phyloP scores from a whole-genome alignment of 371 early-diverging fungal genomes.

The Dichotomocladium elegans region DNA sequence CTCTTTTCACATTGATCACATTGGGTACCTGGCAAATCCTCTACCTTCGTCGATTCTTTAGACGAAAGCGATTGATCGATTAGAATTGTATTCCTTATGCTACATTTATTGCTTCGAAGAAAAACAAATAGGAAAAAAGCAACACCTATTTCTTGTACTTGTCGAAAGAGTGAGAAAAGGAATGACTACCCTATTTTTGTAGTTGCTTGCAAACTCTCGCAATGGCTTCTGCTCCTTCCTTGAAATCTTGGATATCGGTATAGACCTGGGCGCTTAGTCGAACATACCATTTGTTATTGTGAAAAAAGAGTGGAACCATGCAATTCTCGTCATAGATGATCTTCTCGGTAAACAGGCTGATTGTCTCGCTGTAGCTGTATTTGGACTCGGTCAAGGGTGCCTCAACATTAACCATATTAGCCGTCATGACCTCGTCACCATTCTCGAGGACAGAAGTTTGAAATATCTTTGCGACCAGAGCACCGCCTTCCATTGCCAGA shows the following conservation, averaged over 20 bases:
- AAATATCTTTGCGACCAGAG: conserved; percentile 49
- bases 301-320: conserved; percentile 39
- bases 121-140: too few relatives aligned
- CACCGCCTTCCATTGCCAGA: conserved; percentile 58
- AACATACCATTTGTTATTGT: conserved; percentile 43
- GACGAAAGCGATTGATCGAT: conserved; percentile 76
- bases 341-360: conserved; percentile 26
- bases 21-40: conserved; percentile 76
- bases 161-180: too few relatives aligned
- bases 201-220: conserved; percentile 29
- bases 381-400: conserved; percentile 41
- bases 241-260: conserved; percentile 51
- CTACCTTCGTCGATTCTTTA: conserved; percentile 77
- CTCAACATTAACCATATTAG: conserved; percentile 58
- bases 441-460: conserved; percentile 60
- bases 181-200: conserved; percentile 14
- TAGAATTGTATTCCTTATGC: conserved; percentile 14
- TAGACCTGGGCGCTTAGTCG: conserved; percentile 64
- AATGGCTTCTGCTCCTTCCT: conserved; percentile 38
- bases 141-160: too few relatives aligned
- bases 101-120: too few relatives aligned
- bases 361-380: conserved; percentile 11
- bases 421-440: conserved; percentile 32
- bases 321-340: conserved; percentile 42
- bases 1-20: conserved; percentile 59